Conservation (phyloP, 768 basidiomycete genomes). For the Pleurotus eryngii region DNA sequence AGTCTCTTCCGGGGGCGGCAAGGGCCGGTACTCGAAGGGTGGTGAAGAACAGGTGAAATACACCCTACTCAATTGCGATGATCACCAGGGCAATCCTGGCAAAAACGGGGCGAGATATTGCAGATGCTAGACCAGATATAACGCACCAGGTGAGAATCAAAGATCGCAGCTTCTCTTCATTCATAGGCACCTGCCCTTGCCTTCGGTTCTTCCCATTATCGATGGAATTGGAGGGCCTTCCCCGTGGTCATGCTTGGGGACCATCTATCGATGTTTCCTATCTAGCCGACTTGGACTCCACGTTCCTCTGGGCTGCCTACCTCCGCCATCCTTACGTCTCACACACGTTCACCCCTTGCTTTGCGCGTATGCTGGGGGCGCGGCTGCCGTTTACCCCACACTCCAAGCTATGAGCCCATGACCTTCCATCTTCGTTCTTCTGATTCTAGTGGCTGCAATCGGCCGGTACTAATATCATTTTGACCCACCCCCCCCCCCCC, state of each 20-base stretch:
- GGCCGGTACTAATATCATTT: too few relatives aligned
- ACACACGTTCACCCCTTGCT: not conserved
- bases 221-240: conserved; percentile 3
- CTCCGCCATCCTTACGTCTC: not conserved
- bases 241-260: too few relatives aligned
- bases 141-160: conserved; percentile 81
- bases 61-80: conserved; percentile 95
- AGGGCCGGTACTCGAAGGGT: conserved; percentile 50
- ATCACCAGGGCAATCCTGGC: conserved; percentile 99
- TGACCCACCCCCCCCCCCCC: not conserved
- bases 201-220: conserved; percentile 9
- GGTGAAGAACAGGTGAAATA: conserved; percentile 87
- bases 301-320: not conserved
- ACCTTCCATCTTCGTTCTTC: too few relatives aligned
- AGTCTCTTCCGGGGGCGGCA: conserved; percentile 58
- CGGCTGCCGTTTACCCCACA: too few relatives aligned
- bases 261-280: too few relatives aligned
- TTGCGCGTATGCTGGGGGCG: too few relatives aligned
- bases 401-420: too few relatives aligned
- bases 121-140: conserved; percentile 98
- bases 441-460: too few relatives aligned
- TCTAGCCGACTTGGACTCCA: not conserved
- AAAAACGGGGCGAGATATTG: conserved; percentile 96
- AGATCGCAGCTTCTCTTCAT: not conserved
- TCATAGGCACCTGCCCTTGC: not conserved